phyloP scores from a whole-genome alignment of 2,329 filamentous ascomycete genomes.

The Fusarium protoensiforme region DNA sequence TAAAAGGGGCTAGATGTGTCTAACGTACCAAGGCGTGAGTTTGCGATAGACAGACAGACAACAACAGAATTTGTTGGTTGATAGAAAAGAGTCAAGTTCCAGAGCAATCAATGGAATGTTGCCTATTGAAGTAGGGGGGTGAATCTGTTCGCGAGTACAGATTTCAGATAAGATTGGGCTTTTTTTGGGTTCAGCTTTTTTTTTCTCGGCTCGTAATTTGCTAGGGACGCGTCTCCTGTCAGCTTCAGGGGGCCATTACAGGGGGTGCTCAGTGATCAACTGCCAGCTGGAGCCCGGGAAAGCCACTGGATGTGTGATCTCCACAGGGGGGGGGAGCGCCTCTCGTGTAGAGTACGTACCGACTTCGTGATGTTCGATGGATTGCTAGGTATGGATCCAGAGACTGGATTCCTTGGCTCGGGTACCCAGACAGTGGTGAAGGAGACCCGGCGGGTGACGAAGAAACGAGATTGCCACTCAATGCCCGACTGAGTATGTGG shows the following conservation, averaged over 20 bases:
- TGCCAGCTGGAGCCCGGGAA: background rate
- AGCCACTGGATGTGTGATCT: slow-evolving; percentile 13
- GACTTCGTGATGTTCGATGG: background rate
- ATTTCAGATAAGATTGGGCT: slow-evolving; percentile 29
- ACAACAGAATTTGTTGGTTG: background rate
- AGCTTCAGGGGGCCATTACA: slow-evolving; percentile 13
- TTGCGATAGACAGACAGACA: slow-evolving; percentile 4
- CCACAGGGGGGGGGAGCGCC: slow-evolving; percentile 16
- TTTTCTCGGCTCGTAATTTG: slow-evolving; percentile 27
- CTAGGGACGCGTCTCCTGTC: slow-evolving; percentile 25
- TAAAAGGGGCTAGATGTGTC: slow-evolving; percentile 7
- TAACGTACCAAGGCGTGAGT: slow-evolving; percentile 22
- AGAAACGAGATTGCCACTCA: background rate
- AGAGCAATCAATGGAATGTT: slow-evolving; percentile 29
- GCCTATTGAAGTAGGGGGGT: slow-evolving; percentile 15
- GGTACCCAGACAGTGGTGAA: background rate
- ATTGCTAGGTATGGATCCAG: background rate
- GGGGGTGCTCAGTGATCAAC: slow-evolving; percentile 12
- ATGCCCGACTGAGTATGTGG: slow-evolving; percentile 3
- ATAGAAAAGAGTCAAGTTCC: slow-evolving; percentile 6
- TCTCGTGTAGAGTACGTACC: slow-evolving; percentile 19
- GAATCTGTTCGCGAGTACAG: slow-evolving; percentile 7
- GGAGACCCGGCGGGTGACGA: background rate
- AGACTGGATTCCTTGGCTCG: background rate
- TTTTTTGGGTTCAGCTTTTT: slow-evolving; percentile 7